phyloP scores from a whole-genome alignment of 352 stramenopile genomes.

The Blastocystis sp. region DNA sequence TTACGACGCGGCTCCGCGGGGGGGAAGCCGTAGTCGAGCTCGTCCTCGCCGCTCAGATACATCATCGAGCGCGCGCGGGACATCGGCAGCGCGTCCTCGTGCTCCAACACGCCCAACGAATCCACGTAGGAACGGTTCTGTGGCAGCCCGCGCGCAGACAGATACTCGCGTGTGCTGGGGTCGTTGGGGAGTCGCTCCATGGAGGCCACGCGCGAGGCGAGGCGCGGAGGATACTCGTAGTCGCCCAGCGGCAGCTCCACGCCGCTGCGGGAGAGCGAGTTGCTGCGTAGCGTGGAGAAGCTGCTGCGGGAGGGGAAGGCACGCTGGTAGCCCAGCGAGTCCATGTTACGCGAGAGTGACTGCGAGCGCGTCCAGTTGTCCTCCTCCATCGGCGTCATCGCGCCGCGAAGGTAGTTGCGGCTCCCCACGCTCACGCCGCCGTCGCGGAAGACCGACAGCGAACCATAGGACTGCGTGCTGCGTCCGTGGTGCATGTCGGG shows the following conservation, averaged over 20 bases:
- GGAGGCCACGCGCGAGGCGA: not conserved
- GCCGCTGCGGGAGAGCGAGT: not conserved
- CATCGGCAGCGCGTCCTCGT: conserved; percentile 3
- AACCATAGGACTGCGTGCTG: not conserved
- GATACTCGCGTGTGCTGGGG: not conserved
- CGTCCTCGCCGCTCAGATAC: conserved; percentile 8
- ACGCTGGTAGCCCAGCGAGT: not conserved
- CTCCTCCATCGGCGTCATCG: not conserved
- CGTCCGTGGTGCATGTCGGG: not conserved
- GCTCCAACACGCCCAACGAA: not conserved
- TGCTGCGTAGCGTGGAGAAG: not conserved
- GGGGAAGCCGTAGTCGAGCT: not conserved
- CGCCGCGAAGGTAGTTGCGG: not conserved
- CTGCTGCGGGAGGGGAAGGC: not conserved
- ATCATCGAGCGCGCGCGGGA: conserved; percentile 15
- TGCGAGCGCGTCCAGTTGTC: not conserved
- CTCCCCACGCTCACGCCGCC: not conserved
- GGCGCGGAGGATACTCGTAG: not conserved
- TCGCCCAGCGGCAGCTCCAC: not conserved
- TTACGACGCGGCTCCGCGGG: not conserved
- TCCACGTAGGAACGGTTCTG: conserved; percentile 30
- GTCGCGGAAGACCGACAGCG: conserved; percentile 2
- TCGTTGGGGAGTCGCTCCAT: conserved; percentile 1
- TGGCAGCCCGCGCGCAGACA: not conserved
- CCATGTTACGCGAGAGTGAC: conserved; percentile 41